Conservation (phyloP, 2,329 filamentous ascomycete genomes). For the Pseudopyrenochaeta lycopersici region DNA sequence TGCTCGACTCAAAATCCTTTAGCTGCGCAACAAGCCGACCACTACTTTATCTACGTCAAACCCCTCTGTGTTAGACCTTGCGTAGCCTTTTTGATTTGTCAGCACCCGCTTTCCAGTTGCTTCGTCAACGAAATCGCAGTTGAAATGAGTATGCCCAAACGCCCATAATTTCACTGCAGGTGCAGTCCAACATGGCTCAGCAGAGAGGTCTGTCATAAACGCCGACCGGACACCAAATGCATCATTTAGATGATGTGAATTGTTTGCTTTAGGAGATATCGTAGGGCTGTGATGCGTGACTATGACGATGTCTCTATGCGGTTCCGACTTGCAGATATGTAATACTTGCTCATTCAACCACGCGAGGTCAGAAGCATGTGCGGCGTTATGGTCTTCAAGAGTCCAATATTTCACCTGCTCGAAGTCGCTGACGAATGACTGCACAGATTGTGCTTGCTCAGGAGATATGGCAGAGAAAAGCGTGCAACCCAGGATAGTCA, state of each 20-base stretch:
- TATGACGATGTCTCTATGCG: constrained; percentile 44
- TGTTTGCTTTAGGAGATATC: constrained; percentile 37
- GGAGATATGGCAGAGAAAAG: constrained; percentile 11
- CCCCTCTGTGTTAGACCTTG: neutral
- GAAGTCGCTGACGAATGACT: constrained; percentile 24
- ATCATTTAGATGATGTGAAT: constrained; percentile 43
- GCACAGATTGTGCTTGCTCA: constrained; percentile 1
- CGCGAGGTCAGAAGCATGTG: constrained; percentile 50
- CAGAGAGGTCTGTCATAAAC: constrained; percentile 54
- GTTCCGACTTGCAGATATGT: constrained; percentile 20
- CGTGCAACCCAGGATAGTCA: constrained; percentile 28
- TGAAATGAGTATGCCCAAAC: constrained; percentile 61
- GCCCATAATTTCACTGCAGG: constrained; percentile 55
- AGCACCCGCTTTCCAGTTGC: constrained; percentile 40
- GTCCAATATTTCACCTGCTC: constrained; percentile 45
- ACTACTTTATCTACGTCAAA: too few relatives aligned
- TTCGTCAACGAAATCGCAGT: constrained; percentile 52
- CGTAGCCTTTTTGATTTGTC: constrained; percentile 53
- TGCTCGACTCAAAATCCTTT: too few relatives aligned
- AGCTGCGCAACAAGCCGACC: too few relatives aligned
- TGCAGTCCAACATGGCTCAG: constrained; percentile 48
- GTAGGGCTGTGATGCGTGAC: constrained; percentile 57
- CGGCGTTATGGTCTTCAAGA: constrained; percentile 49
- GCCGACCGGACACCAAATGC: constrained; percentile 25
- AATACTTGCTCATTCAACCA: constrained; percentile 54